Evolutionary conservation across 139 green algal genomes (phyloP).

Genomic region (Micromonas commoda): DNA sequence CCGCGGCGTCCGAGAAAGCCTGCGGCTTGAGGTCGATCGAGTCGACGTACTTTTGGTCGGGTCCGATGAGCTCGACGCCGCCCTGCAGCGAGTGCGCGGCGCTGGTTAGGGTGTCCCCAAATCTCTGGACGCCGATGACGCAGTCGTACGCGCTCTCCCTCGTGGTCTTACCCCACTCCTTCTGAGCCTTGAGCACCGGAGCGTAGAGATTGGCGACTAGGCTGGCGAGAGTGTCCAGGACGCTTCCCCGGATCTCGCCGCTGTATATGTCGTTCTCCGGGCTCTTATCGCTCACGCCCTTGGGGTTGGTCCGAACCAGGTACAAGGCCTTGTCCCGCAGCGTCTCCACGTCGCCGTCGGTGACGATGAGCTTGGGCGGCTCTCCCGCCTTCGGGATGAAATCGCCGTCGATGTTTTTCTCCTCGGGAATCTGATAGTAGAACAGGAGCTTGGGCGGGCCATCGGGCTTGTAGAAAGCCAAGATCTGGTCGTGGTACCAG

Average conservation of each 20-base stretch:
- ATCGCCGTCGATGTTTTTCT: conserved; percentile 34
- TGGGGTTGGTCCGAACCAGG: conserved; percentile 57
- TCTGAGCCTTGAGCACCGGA: conserved; percentile 64
- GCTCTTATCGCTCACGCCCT: conserved; percentile 61
- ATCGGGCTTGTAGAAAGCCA: not conserved
- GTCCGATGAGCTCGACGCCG: conserved; percentile 62
- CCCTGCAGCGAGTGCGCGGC: conserved; percentile 53
- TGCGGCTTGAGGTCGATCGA: conserved; percentile 54
- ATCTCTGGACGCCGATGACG: conserved; percentile 51
- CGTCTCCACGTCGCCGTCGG: conserved; percentile 28
- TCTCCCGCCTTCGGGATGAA: not conserved
- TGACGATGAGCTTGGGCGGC: conserved; percentile 29
- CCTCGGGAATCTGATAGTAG: conserved; percentile 31
- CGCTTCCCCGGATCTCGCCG: conserved; percentile 45
- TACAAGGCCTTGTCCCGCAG: conserved; percentile 53
- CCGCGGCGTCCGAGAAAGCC: conserved; percentile 49
- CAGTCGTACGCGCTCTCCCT: conserved; percentile 56
- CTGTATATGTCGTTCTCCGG: conserved; percentile 48
- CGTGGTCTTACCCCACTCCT: conserved; percentile 51
- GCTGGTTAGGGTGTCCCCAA: conserved; percentile 60
- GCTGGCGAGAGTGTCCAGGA: conserved; percentile 59
- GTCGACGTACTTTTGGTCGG: conserved; percentile 49
- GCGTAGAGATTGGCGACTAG: conserved; percentile 73
- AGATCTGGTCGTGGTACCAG: not conserved
- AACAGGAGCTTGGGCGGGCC: conserved; percentile 10